Evolutionary conservation across 768 basidiomycete genomes (phyloP), one percentile per base, ranked within the genome.

Genomic region (Favolaschia claudopus): DNA sequence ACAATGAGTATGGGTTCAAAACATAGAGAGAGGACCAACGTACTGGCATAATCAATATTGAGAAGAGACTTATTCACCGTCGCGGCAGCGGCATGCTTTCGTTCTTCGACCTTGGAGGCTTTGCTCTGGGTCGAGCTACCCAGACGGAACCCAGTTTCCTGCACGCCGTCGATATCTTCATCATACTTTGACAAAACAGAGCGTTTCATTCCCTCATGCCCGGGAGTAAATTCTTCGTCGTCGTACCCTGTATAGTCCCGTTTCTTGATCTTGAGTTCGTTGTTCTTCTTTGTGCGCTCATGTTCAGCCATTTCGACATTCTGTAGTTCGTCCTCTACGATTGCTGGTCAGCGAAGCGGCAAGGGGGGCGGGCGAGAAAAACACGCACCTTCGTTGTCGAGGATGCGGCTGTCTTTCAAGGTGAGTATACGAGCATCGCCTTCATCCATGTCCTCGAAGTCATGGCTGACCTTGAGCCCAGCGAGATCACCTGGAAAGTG

Each of bases 361-460:
- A 25, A 37, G 52, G 19, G 4, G 53, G 37, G 20, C 22, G 53
- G 37, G 20, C 22, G 20, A 31, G 1, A 19, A 20, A 5, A 36
- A 63, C 14, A 40, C 77, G 55, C 65, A 92, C 95, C 96, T 84
- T 98, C 95, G 59, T 95, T 91, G 69, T 95, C 96, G 37, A 99
- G 88, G 60, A 99, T 91, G 39, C 95, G 89, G 69, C 89, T 91
- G 71, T 98, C 96, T 85, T 97, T 97, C 71, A 99, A 80, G 4
- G 97, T 99, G 67, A 99, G 89, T 80, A 99, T 94, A 66, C 89
- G 89, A 65, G 93, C 93, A 76, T 97, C 91, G 66, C 96, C 96
- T 76, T 96, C 95, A 62, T 89, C 92, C 76, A 99, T 82, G 65
- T 85, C 91, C 58, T 95, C 91, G 64, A 96, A 89, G 81, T 92